These are phyloP conservation scores for Albophoma yamanashiensis DNA, from an alignment of 2,329 filamentous ascomycete species.

Conservation along the genomic window DNA sequence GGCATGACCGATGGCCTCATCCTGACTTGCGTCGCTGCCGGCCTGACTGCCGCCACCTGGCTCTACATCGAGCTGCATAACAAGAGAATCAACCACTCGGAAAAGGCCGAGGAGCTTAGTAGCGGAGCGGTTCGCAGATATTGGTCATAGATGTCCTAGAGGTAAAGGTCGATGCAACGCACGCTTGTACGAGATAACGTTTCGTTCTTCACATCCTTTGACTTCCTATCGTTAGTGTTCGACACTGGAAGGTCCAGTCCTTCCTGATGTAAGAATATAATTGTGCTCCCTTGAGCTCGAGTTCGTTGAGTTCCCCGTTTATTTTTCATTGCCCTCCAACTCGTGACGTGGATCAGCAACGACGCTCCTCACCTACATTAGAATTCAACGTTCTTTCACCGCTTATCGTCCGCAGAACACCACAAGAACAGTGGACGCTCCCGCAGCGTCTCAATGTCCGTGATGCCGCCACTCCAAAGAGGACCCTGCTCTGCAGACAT, in stretches of 20 bases:
- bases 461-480: background rate
- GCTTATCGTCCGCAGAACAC: background rate
- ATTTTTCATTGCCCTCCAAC: too few species aligned
- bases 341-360: background rate
- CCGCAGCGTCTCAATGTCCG: background rate
- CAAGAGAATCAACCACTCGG: background rate
- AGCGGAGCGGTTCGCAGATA: background rate
- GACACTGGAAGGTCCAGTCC: too few species aligned
- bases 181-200: too few species aligned
- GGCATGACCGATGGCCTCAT: background rate
- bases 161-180: too few species aligned
- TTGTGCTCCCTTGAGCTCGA: too few species aligned
- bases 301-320: too few species aligned
- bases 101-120: background rate
- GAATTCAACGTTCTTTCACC: background rate
- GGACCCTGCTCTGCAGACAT: background rate
- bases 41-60: background rate
- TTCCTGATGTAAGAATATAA: too few species aligned
- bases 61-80: background rate
- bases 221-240: too few species aligned
- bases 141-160: background rate
- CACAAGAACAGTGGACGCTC: background rate
- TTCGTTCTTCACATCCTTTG: too few species aligned
- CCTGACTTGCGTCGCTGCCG: background rate
- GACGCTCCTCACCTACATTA: too few species aligned